These are phyloP conservation scores for Phytophthora hybrid DNA, from an alignment of 352 stramenopile genomes.

Conservation along the genomic window DNA sequence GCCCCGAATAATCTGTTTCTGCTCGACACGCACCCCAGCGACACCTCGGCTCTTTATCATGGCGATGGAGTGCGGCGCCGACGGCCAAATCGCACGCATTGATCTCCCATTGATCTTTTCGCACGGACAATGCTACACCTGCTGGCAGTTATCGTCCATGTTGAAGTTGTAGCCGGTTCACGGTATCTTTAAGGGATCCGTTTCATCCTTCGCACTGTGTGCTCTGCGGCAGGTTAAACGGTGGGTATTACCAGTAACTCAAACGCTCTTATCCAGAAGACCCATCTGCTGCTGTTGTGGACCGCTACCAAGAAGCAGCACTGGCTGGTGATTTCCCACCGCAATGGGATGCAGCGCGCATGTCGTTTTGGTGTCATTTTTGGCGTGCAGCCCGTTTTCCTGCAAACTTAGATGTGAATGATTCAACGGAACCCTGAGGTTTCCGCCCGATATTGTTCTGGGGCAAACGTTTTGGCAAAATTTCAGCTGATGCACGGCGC, in stretches of 20 bases:
- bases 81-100: slow-evolving; percentile 16
- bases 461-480: slow-evolving; percentile 4
- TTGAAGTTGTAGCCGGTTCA: slow-evolving; percentile 46
- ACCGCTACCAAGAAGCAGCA: neutral
- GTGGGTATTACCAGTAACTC: neutral
- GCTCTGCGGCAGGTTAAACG: neutral
- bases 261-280: neutral
- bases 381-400: slow-evolving; percentile 24
- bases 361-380: slow-evolving; percentile 24
- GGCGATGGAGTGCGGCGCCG: neutral
- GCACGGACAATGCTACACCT: neutral
- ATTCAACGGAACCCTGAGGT: slow-evolving; percentile 20
- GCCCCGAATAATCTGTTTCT: slow-evolving; percentile 42
- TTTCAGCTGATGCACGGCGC: neutral
- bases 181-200: slow-evolving; percentile 28
- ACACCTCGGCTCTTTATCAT: slow-evolving; percentile 30
- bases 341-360: slow-evolving; percentile 8
- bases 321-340: neutral
- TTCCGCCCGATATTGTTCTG: slow-evolving; percentile 4
- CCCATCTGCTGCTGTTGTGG: neutral
- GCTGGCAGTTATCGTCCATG: slow-evolving; percentile 17
- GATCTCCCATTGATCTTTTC: neutral
- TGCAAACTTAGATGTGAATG: slow-evolving; percentile 6
- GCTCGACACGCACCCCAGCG: slow-evolving; percentile 4
- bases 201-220: slow-evolving; percentile 9